phyloP scores from a whole-genome alignment of 108 stramenopile species.

The Fistulifera pelliculosa region DNA sequence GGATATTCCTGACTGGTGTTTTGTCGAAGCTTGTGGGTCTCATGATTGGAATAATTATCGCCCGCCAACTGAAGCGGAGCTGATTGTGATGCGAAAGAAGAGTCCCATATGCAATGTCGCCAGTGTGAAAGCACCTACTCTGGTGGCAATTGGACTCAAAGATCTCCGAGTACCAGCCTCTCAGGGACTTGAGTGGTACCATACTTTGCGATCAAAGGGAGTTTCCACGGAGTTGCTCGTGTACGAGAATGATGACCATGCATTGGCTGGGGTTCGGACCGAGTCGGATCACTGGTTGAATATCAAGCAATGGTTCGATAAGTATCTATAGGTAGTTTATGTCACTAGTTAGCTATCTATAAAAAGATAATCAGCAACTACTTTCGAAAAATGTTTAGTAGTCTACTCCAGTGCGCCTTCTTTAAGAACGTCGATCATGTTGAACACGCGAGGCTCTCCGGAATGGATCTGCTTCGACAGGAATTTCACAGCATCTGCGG shows the following conservation, averaged over 20 bases:
- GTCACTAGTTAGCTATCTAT: too few relatives aligned
- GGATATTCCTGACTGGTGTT: slow-evolving; percentile 94
- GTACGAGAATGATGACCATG: slow-evolving; percentile 74
- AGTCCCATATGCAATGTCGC: slow-evolving; percentile 58
- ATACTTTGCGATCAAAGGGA: slow-evolving; percentile 52
- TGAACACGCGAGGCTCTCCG: slow-evolving; percentile 68
- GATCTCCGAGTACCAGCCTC: slow-evolving; percentile 70
- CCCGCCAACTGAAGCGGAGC: slow-evolving; percentile 37
- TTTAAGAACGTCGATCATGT: slow-evolving; percentile 86
- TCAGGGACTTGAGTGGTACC: slow-evolving; percentile 74
- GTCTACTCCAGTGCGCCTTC: slow-evolving; percentile 74
- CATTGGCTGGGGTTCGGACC: slow-evolving; percentile 48
- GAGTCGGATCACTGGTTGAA: slow-evolving; percentile 81
- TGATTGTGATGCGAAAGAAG: slow-evolving; percentile 51
- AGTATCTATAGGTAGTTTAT: slow-evolving; percentile 25
- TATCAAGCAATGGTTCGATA: slow-evolving; percentile 66
- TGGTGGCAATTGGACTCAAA: slow-evolving; percentile 73
- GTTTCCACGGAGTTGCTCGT: slow-evolving; percentile 51
- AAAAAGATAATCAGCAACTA: too few relatives aligned
- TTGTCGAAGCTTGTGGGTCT: slow-evolving; percentile 58
- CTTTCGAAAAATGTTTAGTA: too few relatives aligned
- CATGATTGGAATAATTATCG: slow-evolving; percentile 46
- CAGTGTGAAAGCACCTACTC: slow-evolving; percentile 75
- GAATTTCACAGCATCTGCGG: slow-evolving; percentile 95
- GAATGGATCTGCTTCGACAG: slow-evolving; percentile 66